Evolutionary conservation across 345 rosid species (phyloP).

Genomic region (Salix purpurea): DNA sequence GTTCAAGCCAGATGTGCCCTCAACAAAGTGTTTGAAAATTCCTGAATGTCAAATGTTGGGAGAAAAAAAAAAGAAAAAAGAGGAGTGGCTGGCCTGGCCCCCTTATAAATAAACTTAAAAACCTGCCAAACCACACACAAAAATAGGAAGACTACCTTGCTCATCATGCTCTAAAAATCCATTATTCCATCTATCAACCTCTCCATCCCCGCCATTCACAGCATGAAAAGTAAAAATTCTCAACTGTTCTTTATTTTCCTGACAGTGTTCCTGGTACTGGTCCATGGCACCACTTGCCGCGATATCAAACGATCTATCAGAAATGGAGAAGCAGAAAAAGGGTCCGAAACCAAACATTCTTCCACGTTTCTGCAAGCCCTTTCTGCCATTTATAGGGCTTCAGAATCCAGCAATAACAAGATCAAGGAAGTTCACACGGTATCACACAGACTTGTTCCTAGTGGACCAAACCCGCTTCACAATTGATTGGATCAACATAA

Average conservation of each 20-base stretch:
- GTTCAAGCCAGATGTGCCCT: background rate
- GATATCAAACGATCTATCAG: background rate
- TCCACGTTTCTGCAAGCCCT: constrained; percentile 14
- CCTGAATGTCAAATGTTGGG: background rate
- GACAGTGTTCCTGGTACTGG: constrained; percentile 15
- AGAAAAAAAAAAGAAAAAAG: too few relatives aligned
- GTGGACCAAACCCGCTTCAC: constrained; percentile 51
- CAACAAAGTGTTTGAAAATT: background rate
- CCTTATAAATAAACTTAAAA: constrained; percentile 13
- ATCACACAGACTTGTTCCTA: constrained; percentile 33
- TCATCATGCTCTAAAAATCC: background rate
- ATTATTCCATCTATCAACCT: background rate
- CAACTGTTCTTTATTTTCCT: constrained; percentile 9
- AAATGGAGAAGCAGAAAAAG: background rate
- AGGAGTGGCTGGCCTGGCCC: background rate
- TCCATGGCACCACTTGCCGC: constrained; percentile 22
- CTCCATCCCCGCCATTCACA: background rate
- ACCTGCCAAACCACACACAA: background rate
- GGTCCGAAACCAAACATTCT: constrained; percentile 19
- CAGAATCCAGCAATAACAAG: constrained; percentile 3
- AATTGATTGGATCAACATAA: constrained; percentile 22
- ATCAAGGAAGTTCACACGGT: constrained; percentile 8
- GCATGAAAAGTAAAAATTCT: constrained; percentile 21
- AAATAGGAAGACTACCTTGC: background rate
- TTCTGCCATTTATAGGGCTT: constrained; percentile 21